phyloP scores from a whole-genome alignment of 495 filamentous ascomycete species.

The Trichoderma erinaceum region DNA sequence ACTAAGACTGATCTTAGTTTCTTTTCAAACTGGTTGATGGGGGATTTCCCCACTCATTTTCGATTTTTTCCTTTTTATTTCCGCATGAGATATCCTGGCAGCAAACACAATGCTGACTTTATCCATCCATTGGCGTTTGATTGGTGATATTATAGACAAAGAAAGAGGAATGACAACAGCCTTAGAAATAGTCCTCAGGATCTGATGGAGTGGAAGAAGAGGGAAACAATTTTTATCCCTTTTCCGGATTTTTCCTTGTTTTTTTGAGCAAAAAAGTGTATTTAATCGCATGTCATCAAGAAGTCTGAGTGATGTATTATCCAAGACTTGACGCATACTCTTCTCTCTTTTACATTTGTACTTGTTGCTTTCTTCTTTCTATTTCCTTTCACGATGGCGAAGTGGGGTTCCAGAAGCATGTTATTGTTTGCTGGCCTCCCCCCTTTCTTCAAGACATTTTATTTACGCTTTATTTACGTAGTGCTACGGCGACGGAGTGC shows the following conservation, averaged over 20 bases:
- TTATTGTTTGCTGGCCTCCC: neutral
- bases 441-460: neutral
- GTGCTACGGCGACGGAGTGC: neutral
- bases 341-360: neutral
- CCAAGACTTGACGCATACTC: neutral
- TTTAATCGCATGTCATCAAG: neutral
- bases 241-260: neutral
- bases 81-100: constrained; percentile 9
- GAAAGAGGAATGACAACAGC: neutral
- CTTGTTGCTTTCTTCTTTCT: neutral
- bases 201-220: neutral
- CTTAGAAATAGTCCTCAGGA: constrained; percentile 1
- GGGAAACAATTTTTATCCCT: neutral
- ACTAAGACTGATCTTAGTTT: neutral
- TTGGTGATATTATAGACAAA: neutral
- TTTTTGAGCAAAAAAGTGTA: neutral
- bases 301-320: neutral
- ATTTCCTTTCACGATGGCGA: neutral
- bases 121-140: constrained; percentile 8
- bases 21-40: neutral
- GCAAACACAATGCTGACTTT: neutral
- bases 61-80: neutral
- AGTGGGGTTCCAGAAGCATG: neutral
- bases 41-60: neutral
- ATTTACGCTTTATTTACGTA: neutral